Conservation (phyloP, 768 basidiomycete species). For the Lentinus tigrinus region DNA sequence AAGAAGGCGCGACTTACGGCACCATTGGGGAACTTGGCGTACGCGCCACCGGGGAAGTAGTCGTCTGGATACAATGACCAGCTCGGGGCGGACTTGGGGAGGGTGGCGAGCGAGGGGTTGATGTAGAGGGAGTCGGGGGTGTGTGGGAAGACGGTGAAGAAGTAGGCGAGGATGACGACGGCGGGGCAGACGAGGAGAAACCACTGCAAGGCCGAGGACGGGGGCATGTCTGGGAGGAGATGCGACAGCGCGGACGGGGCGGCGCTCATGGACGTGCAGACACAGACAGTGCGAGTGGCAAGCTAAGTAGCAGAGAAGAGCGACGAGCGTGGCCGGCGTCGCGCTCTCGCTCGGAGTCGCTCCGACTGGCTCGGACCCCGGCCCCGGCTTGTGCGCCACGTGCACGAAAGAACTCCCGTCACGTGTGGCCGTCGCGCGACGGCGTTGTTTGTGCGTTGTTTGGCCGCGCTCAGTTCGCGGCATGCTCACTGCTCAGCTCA, state of each 20-base stretch:
- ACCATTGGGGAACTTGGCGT: slow-evolving; percentile 66
- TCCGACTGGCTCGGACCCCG: too few species aligned
- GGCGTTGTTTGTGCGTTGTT: slow-evolving; percentile 19
- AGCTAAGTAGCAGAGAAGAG: neutral
- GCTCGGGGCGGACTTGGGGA: slow-evolving; percentile 53
- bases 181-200: slow-evolving; percentile 61
- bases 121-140: slow-evolving; percentile 51
- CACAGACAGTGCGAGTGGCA: neutral
- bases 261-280: slow-evolving; percentile 7
- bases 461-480: slow-evolving; percentile 6
- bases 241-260: neutral
- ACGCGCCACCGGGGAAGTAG: slow-evolving; percentile 61
- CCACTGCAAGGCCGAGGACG: slow-evolving; percentile 30
- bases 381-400: neutral
- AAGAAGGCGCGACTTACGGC: slow-evolving; percentile 39
- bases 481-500: neutral
- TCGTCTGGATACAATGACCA: slow-evolving; percentile 75
- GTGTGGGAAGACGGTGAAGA: slow-evolving; percentile 65
- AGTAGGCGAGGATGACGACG: slow-evolving; percentile 56
- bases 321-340: neutral
- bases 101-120: slow-evolving; percentile 58
- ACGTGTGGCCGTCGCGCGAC: slow-evolving; percentile 19
- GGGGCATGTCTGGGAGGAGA: slow-evolving; percentile 22
- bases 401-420: slow-evolving; percentile 10
- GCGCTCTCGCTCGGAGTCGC: neutral